A percentile compares a stretch with the other conserved stretches of the same genome.
Evolutionary conservation across 2,329 filamentous ascomycete species (phyloP).

Genomic region (Helotiales sp.): DNA sequence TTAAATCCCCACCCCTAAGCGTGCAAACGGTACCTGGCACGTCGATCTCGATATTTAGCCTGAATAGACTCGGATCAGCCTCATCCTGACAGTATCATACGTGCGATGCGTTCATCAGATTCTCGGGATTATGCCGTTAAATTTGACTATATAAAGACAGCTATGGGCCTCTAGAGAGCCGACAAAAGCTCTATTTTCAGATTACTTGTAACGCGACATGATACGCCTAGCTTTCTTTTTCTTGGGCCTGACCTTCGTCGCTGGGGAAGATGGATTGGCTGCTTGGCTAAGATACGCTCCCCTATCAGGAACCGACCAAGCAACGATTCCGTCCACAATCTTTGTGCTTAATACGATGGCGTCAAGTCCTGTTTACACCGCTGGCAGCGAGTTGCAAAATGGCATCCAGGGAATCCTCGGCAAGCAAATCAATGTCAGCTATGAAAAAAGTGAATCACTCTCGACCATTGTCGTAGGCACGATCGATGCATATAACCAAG

Average conservation of each 20-base stretch:
- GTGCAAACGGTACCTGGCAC: not conserved
- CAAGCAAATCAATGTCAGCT: conserved; percentile 41
- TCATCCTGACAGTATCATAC: not conserved
- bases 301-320: conserved; percentile 42
- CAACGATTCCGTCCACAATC: conserved; percentile 47
- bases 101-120: not conserved
- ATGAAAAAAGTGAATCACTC: conserved; percentile 12
- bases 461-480: conserved; percentile 50
- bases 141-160: not conserved
- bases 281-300: conserved; percentile 67
- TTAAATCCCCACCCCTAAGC: not conserved
- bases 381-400: conserved; percentile 56
- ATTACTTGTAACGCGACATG: not conserved
- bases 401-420: conserved; percentile 59
- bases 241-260: not conserved
- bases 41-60: not conserved
- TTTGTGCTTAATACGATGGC: conserved; percentile 54
- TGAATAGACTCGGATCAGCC: not conserved
- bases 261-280: conserved; percentile 59
- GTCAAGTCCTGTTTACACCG: conserved; percentile 57
- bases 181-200: not conserved
- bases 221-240: not conserved
- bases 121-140: not conserved
- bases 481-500: conserved; percentile 41
- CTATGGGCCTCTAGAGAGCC: not conserved